phyloP scores from a whole-genome alignment of 2,329 filamentous ascomycete species.

The Colletotrichum sp. region DNA sequence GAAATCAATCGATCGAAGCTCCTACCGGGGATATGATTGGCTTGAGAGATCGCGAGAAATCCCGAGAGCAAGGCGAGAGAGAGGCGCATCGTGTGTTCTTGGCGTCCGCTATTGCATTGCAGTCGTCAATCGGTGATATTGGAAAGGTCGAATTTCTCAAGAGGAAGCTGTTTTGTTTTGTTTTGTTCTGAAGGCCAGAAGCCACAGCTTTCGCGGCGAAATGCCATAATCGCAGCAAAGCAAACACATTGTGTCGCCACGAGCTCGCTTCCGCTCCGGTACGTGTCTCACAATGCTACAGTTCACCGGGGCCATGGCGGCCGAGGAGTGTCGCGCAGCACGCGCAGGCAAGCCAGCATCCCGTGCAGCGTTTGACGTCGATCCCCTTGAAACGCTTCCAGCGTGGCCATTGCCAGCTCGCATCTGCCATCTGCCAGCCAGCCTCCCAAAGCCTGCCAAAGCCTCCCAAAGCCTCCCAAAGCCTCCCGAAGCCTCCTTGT shows the following conservation, averaged over 20 bases:
- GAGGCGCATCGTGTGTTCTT: neutral
- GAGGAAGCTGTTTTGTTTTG: neutral
- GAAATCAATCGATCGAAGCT: conserved; percentile 48
- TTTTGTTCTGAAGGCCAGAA: neutral
- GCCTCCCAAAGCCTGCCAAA: neutral
- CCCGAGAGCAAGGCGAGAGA: neutral
- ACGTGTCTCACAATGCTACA: conserved; percentile 12
- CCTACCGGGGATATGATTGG: conserved; percentile 33
- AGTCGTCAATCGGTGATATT: neutral
- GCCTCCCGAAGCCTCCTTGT: neutral
- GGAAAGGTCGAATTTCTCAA: neutral
- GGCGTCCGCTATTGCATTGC: neutral
- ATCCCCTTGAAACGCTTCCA: conserved; percentile 19
- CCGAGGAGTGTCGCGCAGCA: neutral
- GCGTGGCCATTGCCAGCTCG: neutral
- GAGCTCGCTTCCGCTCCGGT: neutral
- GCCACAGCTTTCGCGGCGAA: neutral
- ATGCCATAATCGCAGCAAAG: neutral
- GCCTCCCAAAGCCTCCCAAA: neutral
- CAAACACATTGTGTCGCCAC: neutral
- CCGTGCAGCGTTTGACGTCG: conserved; percentile 19
- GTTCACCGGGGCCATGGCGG: neutral
- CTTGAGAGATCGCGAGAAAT: neutral
- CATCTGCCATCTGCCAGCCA: neutral
- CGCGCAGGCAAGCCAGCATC: neutral